Conservation (phyloP, 495 filamentous ascomycete genomes). For the Lophium mytilinum region DNA sequence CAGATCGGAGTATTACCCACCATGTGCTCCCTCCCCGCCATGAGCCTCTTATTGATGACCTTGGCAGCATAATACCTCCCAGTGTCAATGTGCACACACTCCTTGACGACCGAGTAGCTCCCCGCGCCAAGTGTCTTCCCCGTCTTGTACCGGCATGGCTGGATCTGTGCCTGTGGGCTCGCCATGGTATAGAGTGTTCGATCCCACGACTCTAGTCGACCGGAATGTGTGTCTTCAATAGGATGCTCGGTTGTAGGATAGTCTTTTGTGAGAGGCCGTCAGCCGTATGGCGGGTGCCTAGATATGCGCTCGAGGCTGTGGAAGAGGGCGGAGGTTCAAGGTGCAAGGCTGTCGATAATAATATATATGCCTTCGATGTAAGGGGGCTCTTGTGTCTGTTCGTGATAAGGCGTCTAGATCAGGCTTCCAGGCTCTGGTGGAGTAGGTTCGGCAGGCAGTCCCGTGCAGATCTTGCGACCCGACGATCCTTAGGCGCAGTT, state of each 20-base stretch:
- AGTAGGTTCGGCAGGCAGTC: too few species aligned
- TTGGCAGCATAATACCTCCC: slow-evolving; percentile 98
- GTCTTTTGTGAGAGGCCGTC: too few species aligned
- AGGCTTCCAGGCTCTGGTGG: slow-evolving; percentile 2
- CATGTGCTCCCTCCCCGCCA: slow-evolving; percentile 98
- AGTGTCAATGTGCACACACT: slow-evolving; percentile 97
- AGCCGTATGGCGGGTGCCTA: too few species aligned
- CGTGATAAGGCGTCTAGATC: background rate
- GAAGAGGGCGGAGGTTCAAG: too few species aligned
- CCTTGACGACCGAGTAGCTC: slow-evolving; percentile 98
- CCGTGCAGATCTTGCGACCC: too few species aligned
- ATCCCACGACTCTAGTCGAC: slow-evolving; percentile 6
- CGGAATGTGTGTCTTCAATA: background rate
- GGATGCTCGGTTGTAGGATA: too few species aligned
- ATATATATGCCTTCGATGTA: too few species aligned
- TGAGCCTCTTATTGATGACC: slow-evolving; percentile 97
- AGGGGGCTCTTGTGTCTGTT: background rate
- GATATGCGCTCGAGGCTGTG: background rate
- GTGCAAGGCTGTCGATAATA: too few species aligned
- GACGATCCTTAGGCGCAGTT: too few species aligned
- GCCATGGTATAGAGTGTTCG: slow-evolving; percentile 12
- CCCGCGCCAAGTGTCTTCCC: slow-evolving; percentile 95
- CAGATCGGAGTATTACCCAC: slow-evolving; percentile 38
- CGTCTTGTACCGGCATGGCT: slow-evolving; percentile 91
- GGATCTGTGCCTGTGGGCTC: slow-evolving; percentile 49